Evolutionary conservation across 345 rosid genomes (phyloP), one percentile per base, ranked within the genome.

Genomic region (Mercurialis annua): DNA sequence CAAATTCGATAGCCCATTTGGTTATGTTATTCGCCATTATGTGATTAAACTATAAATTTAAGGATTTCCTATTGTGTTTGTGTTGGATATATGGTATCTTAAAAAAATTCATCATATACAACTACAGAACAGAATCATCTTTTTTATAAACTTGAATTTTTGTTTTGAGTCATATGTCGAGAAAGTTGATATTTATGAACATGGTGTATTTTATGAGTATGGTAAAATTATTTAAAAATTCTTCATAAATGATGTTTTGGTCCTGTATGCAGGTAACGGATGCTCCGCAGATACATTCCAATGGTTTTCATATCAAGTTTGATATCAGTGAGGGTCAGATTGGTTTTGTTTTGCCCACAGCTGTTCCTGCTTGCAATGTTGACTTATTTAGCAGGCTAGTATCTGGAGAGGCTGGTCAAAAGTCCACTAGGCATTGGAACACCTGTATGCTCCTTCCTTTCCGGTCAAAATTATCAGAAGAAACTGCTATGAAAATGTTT

Each of bases 211-310:
- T 10, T 16, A 14, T 61, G 50, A 24, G 0, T 42, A 15, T 44
- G 24, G 12, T 4, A n/a, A 10, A 18, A 24, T 12, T 61, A 14
- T 27, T 9, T 66, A 29, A 64, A 33, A 33, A 31, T 53, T 61
- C 49, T 54, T 59, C 62, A 1, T 47, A 29, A n/a, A 64, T 30
- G 44, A 16, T 36, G 47, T 20, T 18, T 57, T 72, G 53, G 55
- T 71, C 51, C 56, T 48, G 71, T 78, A 62, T 78, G 71, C 82
- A 93, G 98, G 86, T 93, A 68, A 88, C 98, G 31, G 86, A 93
- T 82, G 86, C 97, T 75, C 98, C 98, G 15, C 94, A 93, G 85
- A 93, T 93, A 68, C 98, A 93, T 76, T 93, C 98, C 67, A 93
- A 93, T 77, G 98, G 97, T 48, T 90, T 90, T 77, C 97, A 90